These are phyloP conservation scores for Lachancea nothofagi DNA, from an alignment of 805 yeast species.

Conservation along the genomic window DNA sequence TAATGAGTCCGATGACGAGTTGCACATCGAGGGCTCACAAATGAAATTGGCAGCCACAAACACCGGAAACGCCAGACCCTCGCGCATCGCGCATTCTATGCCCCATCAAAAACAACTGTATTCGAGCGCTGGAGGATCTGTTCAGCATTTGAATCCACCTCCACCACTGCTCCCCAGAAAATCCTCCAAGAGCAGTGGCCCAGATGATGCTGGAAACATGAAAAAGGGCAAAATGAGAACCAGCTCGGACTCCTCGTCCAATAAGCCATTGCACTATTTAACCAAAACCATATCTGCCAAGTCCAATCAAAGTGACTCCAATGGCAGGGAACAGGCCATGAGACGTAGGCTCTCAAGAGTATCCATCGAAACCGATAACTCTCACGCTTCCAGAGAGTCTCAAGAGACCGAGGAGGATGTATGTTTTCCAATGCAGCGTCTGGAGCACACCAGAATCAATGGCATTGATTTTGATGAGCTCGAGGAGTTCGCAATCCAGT, in stretches of 20 bases:
- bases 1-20: constrained; percentile 7
- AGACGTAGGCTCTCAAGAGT: constrained; percentile 32
- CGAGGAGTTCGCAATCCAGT: constrained; percentile 54
- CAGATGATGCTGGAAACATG: constrained; percentile 13
- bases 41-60: constrained; percentile 9
- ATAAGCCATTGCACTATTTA: constrained; percentile 9
- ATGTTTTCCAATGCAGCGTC: constrained; percentile 83
- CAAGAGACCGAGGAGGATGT: constrained; percentile 97
- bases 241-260: constrained; percentile 10
- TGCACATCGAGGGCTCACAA: constrained; percentile 2
- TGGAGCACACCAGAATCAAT: constrained; percentile 50
- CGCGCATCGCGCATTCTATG: constrained; percentile 34
- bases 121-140: constrained; percentile 32
- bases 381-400: constrained; percentile 69
- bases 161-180: constrained; percentile 15
- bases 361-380: constrained; percentile 56
- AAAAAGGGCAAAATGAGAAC: constrained; percentile 11
- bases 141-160: constrained; percentile 3
- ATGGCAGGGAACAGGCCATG: constrained; percentile 32
- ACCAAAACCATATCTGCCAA: constrained; percentile 11
- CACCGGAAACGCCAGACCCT: constrained; percentile 16
- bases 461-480: constrained; percentile 91
- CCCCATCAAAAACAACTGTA: constrained; percentile 40
- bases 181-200: constrained; percentile 21
- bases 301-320: constrained; percentile 29